A percentile compares a stretch with the other conserved stretches of the same genome.
phyloP scores from a whole-genome alignment of 371 early-diverging fungal genomes.

The Saksenaea oblongispora region DNA sequence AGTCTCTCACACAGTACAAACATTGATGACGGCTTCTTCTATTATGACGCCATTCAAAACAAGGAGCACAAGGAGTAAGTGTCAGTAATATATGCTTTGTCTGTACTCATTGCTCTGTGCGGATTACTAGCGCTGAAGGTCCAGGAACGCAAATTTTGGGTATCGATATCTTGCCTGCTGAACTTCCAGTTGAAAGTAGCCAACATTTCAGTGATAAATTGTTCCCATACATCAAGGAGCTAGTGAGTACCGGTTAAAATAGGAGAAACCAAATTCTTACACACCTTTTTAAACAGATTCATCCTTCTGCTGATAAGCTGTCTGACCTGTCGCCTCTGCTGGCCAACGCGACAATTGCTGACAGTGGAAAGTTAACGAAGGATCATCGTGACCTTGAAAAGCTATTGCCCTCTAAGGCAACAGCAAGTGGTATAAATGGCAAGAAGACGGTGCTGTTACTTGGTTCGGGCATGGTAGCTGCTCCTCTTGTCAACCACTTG shows the following conservation, averaged over 20 bases:
- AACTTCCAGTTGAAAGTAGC: slow-evolving; percentile 93
- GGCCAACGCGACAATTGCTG: slow-evolving; percentile 77
- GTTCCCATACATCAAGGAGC: slow-evolving; percentile 78
- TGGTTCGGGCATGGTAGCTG: slow-evolving; percentile 94
- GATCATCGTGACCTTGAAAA: slow-evolving; percentile 54
- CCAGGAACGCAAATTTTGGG: slow-evolving; percentile 93
- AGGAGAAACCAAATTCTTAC: not conserved
- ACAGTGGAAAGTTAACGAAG: slow-evolving; percentile 63
- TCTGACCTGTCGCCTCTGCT: slow-evolving; percentile 38
- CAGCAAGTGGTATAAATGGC: slow-evolving; percentile 9
- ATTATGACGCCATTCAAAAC: slow-evolving; percentile 80
- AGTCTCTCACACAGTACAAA: slow-evolving; percentile 86
- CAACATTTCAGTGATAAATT: slow-evolving; percentile 88
- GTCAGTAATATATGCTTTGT: not conserved
- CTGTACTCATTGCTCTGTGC: not conserved
- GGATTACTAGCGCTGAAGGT: slow-evolving; percentile 60
- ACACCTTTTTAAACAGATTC: slow-evolving; percentile 8
- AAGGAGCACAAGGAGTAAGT: slow-evolving; percentile 73
- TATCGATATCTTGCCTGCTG: slow-evolving; percentile 95
- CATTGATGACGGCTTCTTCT: slow-evolving; percentile 91
- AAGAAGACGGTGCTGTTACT: slow-evolving; percentile 74
- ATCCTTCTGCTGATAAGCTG: slow-evolving; percentile 12
- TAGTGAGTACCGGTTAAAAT: slow-evolving; percentile 54
- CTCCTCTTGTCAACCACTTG: slow-evolving; percentile 87
- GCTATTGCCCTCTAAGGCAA: slow-evolving; percentile 19